Percentiles rank a stretch among this genome's conserved stretches.
Evolutionary conservation across 768 basidiomycete species (phyloP).

Genomic region (Pleurotus tuoliensis): DNA sequence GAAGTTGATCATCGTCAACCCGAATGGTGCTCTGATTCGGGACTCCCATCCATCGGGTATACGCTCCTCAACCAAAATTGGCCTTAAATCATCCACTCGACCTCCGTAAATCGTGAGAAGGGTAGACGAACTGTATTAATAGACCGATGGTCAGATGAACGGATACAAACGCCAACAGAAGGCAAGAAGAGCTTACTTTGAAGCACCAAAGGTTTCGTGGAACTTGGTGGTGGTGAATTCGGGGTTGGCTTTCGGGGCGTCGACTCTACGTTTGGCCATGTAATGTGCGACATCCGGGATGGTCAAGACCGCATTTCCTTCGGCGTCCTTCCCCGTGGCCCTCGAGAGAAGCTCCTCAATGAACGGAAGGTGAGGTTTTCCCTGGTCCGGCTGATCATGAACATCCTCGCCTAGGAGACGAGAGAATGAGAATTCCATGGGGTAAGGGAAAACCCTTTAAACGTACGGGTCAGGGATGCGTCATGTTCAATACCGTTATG

Average conservation of each 20-base stretch:
- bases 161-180: not conserved
- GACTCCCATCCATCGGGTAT: constrained; percentile 73
- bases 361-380: constrained; percentile 41
- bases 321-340: constrained; percentile 54
- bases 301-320: constrained; percentile 48
- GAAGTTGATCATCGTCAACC: constrained; percentile 56
- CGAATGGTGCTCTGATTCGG: constrained; percentile 44
- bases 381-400: constrained; percentile 47
- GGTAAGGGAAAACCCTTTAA: constrained; percentile 21
- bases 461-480: constrained; percentile 56
- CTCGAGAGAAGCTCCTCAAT: constrained; percentile 53
- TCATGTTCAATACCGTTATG: constrained; percentile 80
- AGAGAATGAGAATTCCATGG: constrained; percentile 19
- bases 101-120: constrained; percentile 68
- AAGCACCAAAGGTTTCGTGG: constrained; percentile 63
- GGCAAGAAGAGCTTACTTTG: constrained; percentile 45
- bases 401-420: constrained; percentile 46
- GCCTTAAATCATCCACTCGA: constrained; percentile 46
- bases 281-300: constrained; percentile 53
- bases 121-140: constrained; percentile 48
- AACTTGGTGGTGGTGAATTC: constrained; percentile 45
- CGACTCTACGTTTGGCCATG: constrained; percentile 57
- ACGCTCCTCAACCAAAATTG: constrained; percentile 64
- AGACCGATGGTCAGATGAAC: not conserved
- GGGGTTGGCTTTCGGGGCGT: constrained; percentile 48